Evolutionary conservation across 2,329 filamentous ascomycete genomes (phyloP), one percentile per base, ranked within the genome.

Genomic region (Penicillium nordicum): DNA sequence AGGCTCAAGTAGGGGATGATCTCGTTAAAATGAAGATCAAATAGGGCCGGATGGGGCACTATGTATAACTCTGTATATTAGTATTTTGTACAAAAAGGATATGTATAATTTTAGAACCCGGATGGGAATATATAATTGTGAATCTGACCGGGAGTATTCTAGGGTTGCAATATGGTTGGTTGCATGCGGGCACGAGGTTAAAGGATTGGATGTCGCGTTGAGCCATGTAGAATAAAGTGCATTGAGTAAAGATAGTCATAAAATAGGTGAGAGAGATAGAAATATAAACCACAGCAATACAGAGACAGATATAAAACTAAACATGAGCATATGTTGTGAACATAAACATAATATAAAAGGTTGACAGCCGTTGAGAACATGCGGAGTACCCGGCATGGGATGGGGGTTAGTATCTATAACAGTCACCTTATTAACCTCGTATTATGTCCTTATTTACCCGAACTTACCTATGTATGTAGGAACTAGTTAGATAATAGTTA

Each of bases 1-100:
- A 55, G n/a, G 69, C 58, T 36, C 61, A 63, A 5, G 27, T 61
- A 2, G 66, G 68, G 1, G 51, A 58, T 2, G 57, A 61, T 5
- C 1, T 9, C 5, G 4, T 9, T 14, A 27, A 14, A 5, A 18
- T 4, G 10, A 42, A 12, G 10, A 25, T 43, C 2, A 34, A 5
- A 45, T 51, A 51, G 49, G 36, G 46, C 23, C 18, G 1, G 30
- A 14, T 41, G 3, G 25, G 21, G 11, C 25, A n/a, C 23, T 23
- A 14, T 23, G 12, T 34, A 32, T 46, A 27, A 27, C 16, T 27
- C 7, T 27, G 32, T 38, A 48, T 29, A 14, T 46, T 32, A 18
- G 42, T 11, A 32, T 29, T 10, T 14, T 46, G 44, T 32, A 11
- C 18, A n/a, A 43, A 27, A 27, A 16, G 21, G 38, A 41, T 23